Conservation (phyloP, 306 rosid genomes). For the Fragaria nilgerrensis region DNA sequence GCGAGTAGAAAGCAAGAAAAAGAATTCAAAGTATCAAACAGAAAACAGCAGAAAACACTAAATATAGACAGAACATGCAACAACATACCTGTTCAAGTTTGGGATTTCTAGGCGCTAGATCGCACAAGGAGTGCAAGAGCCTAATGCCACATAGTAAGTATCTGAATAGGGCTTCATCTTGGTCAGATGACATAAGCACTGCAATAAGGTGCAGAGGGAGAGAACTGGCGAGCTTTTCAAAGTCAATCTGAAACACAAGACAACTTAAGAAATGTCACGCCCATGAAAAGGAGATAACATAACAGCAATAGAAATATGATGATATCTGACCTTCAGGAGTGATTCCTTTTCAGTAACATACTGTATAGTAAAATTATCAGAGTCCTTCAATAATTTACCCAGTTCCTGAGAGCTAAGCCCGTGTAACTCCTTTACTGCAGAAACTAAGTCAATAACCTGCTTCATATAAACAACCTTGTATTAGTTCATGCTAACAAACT, state of each 20-base stretch:
- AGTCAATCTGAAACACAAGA: constrained; percentile 61
- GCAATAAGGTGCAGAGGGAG: constrained; percentile 85
- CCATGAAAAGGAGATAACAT: constrained; percentile 19
- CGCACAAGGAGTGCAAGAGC: constrained; percentile 85
- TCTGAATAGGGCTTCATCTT: constrained; percentile 55
- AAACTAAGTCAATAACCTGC: constrained; percentile 62
- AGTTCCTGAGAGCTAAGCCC: constrained; percentile 63
- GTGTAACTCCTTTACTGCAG: constrained; percentile 70
- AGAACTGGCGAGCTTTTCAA: constrained; percentile 73
- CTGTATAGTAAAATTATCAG: constrained; percentile 66
- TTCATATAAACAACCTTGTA: constrained; percentile 32
- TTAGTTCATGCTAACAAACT: constrained; percentile 16
- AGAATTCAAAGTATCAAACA: constrained; percentile 10
- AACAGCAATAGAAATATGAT: constrained; percentile 6
- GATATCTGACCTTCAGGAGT: constrained; percentile 49
- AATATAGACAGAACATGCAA: constrained; percentile 11
- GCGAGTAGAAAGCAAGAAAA: constrained; percentile 16
- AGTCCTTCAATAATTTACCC: constrained; percentile 62
- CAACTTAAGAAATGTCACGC: constrained; percentile 23
- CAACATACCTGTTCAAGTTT: constrained; percentile 80
- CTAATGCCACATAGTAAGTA: constrained; percentile 74
- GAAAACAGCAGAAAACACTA: constrained; percentile 20
- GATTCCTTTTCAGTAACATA: constrained; percentile 48
- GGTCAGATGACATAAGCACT: constrained; percentile 51
- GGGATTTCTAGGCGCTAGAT: constrained; percentile 77